Percentiles rank a stretch among this genome's conserved stretches.
phyloP scores from a whole-genome alignment of 1,284 basidiomycete species.

The Coniferiporia sulphurascens region DNA sequence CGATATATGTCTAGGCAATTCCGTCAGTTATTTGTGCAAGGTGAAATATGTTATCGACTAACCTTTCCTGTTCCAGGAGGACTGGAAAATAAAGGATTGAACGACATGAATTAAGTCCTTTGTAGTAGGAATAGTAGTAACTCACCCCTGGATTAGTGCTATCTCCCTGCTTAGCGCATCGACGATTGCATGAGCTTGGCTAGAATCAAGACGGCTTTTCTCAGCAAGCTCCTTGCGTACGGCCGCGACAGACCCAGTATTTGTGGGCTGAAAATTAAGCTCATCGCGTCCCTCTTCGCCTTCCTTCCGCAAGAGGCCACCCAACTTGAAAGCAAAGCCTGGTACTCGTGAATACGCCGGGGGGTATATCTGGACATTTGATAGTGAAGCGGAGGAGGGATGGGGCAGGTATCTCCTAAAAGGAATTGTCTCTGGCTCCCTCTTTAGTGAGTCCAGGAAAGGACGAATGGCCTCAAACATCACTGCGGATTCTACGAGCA shows the following conservation, averaged over 20 bases:
- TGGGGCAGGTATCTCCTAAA: constrained; percentile 49
- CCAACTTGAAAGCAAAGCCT: constrained; percentile 45
- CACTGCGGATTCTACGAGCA: constrained; percentile 55
- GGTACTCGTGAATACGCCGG: constrained; percentile 45
- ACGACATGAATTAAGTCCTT: background rate
- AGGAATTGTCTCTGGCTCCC: constrained; percentile 48
- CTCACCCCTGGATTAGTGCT: constrained; percentile 65
- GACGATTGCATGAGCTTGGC: constrained; percentile 64
- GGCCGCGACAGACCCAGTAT: constrained; percentile 33
- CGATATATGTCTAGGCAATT: constrained; percentile 53
- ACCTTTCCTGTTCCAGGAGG: constrained; percentile 78
- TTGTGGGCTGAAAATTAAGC: constrained; percentile 31
- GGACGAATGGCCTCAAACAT: constrained; percentile 60
- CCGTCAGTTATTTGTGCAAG: background rate
- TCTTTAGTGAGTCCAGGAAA: constrained; percentile 50
- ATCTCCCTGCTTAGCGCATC: constrained; percentile 56
- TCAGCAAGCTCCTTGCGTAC: constrained; percentile 39
- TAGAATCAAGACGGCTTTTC: constrained; percentile 52
- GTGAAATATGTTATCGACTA: background rate
- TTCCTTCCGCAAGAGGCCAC: constrained; percentile 33
- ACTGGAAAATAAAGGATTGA: constrained; percentile 28
- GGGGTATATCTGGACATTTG: constrained; percentile 35
- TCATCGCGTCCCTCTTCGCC: constrained; percentile 21
- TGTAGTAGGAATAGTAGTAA: constrained; percentile 15
- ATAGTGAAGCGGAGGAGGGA: constrained; percentile 30